Percentiles rank a stretch among this genome's conserved stretches.
These are phyloP conservation scores for Ustilaginoidea virens DNA, from an alignment of 2,329 filamentous ascomycete genomes.

Conservation along the genomic window DNA sequence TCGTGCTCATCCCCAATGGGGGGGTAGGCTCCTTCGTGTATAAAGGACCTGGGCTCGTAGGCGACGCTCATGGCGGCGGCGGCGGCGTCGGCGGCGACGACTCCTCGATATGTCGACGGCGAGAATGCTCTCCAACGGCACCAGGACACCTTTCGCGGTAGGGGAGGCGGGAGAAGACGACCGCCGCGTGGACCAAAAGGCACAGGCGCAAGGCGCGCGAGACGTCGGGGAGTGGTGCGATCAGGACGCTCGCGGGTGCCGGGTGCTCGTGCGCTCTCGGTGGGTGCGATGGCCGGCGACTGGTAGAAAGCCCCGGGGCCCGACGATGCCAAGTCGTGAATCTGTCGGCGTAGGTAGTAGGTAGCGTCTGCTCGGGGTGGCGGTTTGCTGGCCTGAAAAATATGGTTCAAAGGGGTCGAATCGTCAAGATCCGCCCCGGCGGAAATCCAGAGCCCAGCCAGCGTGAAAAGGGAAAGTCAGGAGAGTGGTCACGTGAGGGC, in stretches of 20 bases:
- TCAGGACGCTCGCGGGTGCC: constrained; percentile 1
- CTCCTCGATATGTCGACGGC: constrained; percentile 8
- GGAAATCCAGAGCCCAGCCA: constrained; percentile 6
- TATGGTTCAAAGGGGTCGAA: constrained; percentile 11
- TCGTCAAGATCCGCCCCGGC: constrained; percentile 4
- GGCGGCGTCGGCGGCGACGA: constrained; percentile 31
- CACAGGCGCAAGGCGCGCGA: constrained; percentile 5
- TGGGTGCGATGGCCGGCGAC: constrained; percentile 1
- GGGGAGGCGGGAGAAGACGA: constrained; percentile 5
- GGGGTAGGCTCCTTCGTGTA: constrained; percentile 32
- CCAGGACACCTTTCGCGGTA: constrained; percentile 5
- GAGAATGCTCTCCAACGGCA: constrained; percentile 5
- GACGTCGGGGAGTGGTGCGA: constrained; percentile 1
- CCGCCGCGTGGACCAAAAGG: constrained; percentile 1
- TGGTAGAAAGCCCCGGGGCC: constrained; percentile 2
- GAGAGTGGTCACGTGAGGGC: constrained; percentile 1
- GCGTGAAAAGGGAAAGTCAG: constrained; percentile 2
- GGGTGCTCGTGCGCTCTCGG: neutral
- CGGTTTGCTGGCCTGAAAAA: constrained; percentile 12
- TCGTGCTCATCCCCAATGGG: constrained; percentile 29
- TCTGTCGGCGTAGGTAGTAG: constrained; percentile 7
- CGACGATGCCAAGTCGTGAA: constrained; percentile 4
- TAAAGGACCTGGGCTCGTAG: constrained; percentile 33
- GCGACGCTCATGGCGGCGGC: constrained; percentile 32
- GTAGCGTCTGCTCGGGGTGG: constrained; percentile 7